phyloP scores from a whole-genome alignment of 2,329 filamentous ascomycete genomes.

The Bipolaris cookei region DNA sequence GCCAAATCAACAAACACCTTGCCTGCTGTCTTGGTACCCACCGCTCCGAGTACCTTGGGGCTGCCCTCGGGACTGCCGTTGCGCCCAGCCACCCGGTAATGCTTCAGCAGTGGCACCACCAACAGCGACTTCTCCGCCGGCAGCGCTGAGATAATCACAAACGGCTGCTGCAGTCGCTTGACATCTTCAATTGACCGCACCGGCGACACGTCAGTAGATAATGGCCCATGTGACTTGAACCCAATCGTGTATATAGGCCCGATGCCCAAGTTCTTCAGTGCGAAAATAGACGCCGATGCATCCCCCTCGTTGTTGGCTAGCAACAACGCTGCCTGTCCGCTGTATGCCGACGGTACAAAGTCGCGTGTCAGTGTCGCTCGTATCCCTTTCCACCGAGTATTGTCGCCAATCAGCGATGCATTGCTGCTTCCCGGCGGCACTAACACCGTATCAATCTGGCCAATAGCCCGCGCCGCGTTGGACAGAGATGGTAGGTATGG shows the following conservation, averaged over 20 bases:
- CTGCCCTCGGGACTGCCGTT: slow-evolving; percentile 35
- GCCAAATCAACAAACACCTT: slow-evolving; percentile 85
- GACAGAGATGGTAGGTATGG: slow-evolving; percentile 71
- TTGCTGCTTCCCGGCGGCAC: slow-evolving; percentile 58
- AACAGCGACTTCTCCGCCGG: slow-evolving; percentile 79
- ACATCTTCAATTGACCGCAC: slow-evolving; percentile 77
- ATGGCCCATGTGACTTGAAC: slow-evolving; percentile 66
- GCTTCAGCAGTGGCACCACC: slow-evolving; percentile 76
- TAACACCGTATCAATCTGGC: slow-evolving; percentile 81
- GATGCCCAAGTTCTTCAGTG: slow-evolving; percentile 75
- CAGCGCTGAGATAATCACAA: slow-evolving; percentile 80
- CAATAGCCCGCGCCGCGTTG: slow-evolving; percentile 78
- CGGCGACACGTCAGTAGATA: slow-evolving; percentile 70
- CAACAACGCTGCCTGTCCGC: slow-evolving; percentile 75
- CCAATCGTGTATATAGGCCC: slow-evolving; percentile 84
- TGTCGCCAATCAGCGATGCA: slow-evolving; percentile 71
- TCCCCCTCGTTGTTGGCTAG: slow-evolving; percentile 75
- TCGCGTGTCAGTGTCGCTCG: slow-evolving; percentile 80
- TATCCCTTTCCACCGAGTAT: slow-evolving; percentile 85
- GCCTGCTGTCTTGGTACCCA: slow-evolving; percentile 41
- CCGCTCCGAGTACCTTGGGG: slow-evolving; percentile 25
- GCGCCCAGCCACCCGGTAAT: slow-evolving; percentile 63
- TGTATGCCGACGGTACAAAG: slow-evolving; percentile 81
- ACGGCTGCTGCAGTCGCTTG: slow-evolving; percentile 78
- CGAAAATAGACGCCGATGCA: slow-evolving; percentile 79